Percentiles rank a stretch among this genome's conserved stretches.
Conservation (phyloP, 1,284 basidiomycete genomes). For the Naganishia liquefaciens region DNA sequence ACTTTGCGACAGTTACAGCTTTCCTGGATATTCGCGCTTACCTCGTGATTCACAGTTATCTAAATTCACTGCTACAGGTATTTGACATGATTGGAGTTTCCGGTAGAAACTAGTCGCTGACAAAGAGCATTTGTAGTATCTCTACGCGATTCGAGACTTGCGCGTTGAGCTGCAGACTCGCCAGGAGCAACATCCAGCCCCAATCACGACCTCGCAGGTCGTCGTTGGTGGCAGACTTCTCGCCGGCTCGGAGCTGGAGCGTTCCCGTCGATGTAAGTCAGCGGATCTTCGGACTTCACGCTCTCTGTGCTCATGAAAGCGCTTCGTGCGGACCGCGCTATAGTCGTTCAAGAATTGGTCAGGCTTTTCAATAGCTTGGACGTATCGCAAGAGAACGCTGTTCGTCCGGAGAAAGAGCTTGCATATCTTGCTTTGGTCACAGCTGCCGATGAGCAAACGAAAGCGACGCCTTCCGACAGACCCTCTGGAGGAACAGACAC, state of each 20-base stretch:
- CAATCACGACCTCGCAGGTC: not conserved
- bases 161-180: constrained; percentile 48
- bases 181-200: constrained; percentile 28
- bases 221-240: constrained; percentile 31
- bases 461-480: not conserved
- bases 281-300: not conserved
- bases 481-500: constrained; percentile 12
- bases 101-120: not conserved
- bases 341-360: constrained; percentile 30
- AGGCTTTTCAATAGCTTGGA: constrained; percentile 28
- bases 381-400: constrained; percentile 36
- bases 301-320: not conserved
- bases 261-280: constrained; percentile 48
- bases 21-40: not conserved
- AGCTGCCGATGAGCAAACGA: constrained; percentile 25
- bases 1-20: not conserved
- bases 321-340: too few relatives aligned
- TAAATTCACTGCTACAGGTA: constrained; percentile 50
- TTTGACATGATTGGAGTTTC: not conserved
- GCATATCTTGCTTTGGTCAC: constrained; percentile 47
- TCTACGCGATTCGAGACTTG: constrained; percentile 51
- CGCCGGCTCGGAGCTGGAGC: constrained; percentile 38
- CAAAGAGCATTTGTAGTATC: constrained; percentile 39
- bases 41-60: constrained; percentile 39
- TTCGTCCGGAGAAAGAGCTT: constrained; percentile 50